Evolutionary conservation across 805 yeast species (phyloP).

Genomic region (Metschnikowia henanensis): DNA sequence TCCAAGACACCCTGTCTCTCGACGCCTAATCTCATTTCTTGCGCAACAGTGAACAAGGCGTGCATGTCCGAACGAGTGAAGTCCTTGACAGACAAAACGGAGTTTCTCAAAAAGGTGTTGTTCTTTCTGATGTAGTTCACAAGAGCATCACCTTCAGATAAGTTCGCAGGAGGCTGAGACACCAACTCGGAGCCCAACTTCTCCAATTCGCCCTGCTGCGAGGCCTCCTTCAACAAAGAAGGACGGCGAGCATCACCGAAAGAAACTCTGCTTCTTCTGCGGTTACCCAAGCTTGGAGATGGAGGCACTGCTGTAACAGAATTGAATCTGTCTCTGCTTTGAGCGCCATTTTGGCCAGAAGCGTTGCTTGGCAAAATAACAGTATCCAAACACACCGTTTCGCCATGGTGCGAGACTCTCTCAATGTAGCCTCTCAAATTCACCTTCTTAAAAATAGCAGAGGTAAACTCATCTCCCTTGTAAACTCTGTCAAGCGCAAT

Average conservation of each 20-base stretch:
- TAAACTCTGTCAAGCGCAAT: conserved; percentile 74
- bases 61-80: conserved; percentile 88
- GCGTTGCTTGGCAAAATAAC: conserved; percentile 55
- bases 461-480: conserved; percentile 16
- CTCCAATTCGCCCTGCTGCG: conserved; percentile 47
- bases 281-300: conserved; percentile 28
- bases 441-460: conserved; percentile 47
- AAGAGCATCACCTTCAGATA: conserved; percentile 78
- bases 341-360: conserved; percentile 55
- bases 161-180: conserved; percentile 69
- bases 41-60: conserved; percentile 92
- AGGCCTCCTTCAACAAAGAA: conserved; percentile 31
- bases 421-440: conserved; percentile 80
- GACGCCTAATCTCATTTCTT: conserved; percentile 95
- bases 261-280: conserved; percentile 35
- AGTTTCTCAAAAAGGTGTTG: conserved; percentile 89
- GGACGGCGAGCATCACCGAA: conserved; percentile 36
- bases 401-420: conserved; percentile 76
- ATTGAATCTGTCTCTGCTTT: conserved; percentile 46
- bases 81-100: conserved; percentile 85
- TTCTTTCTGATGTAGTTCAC: conserved; percentile 72
- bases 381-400: conserved; percentile 86
- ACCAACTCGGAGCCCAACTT: conserved; percentile 65
- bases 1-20: conserved; percentile 96
- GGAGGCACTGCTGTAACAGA: conserved; percentile 46